phyloP scores from a whole-genome alignment of 2,329 filamentous ascomycete species.

The Lecanicillium sp. region DNA sequence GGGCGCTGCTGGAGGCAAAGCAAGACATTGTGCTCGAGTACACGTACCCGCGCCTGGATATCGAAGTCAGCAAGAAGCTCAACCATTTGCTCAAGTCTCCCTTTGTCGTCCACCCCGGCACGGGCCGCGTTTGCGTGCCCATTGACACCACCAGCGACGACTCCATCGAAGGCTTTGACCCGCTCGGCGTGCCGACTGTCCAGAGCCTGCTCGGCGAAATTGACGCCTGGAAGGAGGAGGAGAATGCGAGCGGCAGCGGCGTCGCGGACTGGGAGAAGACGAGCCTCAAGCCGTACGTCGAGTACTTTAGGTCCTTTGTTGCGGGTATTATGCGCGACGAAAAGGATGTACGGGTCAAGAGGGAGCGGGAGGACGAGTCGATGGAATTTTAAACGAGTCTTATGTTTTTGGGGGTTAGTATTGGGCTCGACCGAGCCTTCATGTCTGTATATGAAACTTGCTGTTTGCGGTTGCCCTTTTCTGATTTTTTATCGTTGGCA shows the following conservation, averaged over 20 bases:
- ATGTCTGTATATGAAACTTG: constrained; percentile 10
- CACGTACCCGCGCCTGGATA: constrained; percentile 93
- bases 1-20: constrained; percentile 76
- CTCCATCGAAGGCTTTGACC: constrained; percentile 75
- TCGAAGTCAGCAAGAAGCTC: constrained; percentile 93
- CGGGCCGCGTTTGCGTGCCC: constrained; percentile 88
- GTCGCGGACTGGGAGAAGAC: constrained; percentile 95
- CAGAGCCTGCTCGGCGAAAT: constrained; percentile 77
- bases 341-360: constrained; percentile 45
- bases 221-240: constrained; percentile 61
- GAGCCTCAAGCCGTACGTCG: constrained; percentile 83
- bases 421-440: not conserved
- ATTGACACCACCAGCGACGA: constrained; percentile 58
- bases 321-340: constrained; percentile 70
- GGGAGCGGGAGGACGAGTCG: constrained; percentile 43
- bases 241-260: constrained; percentile 30
- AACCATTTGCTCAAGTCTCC: constrained; percentile 97
- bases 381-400: constrained; percentile 42
- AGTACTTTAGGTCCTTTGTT: constrained; percentile 81
- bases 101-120: constrained; percentile 93
- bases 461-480: not conserved
- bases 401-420: not conserved
- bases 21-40: constrained; percentile 96
- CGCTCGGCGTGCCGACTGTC: constrained; percentile 81
- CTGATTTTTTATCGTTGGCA: not conserved